Conservation (phyloP, 2,329 filamentous ascomycete species). For the Sarocladiaceae sp. region DNA sequence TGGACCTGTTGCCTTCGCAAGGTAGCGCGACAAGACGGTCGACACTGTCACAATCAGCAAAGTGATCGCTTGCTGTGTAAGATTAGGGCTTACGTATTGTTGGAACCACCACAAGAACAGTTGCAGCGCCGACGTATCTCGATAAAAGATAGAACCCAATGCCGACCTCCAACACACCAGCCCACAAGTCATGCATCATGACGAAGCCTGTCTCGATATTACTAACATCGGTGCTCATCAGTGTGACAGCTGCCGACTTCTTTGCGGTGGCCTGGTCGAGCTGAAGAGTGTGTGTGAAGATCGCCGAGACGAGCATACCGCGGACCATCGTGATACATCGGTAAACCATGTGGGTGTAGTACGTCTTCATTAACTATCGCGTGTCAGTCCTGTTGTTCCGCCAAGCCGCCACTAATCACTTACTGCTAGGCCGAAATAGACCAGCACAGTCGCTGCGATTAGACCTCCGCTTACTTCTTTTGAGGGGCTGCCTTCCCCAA, state of each 20-base stretch:
- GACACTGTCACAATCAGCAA: slow-evolving; percentile 12
- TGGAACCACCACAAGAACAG: slow-evolving; percentile 23
- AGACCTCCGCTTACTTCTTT: slow-evolving; percentile 30
- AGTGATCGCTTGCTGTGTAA: no score
- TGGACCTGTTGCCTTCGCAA: slow-evolving; percentile 24
- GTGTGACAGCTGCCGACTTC: slow-evolving; percentile 34
- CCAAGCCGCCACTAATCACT: neutral
- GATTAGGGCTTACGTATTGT: slow-evolving; percentile 18
- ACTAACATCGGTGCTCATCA: slow-evolving; percentile 44
- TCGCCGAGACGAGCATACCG: slow-evolving; percentile 34
- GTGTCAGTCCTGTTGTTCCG: neutral
- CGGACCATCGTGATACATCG: slow-evolving; percentile 31
- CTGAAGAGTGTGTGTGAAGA: slow-evolving; percentile 44
- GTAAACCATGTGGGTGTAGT: slow-evolving; percentile 29
- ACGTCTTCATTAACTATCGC: slow-evolving; percentile 19
- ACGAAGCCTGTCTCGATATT: slow-evolving; percentile 21
- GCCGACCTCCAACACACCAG: slow-evolving; percentile 30
- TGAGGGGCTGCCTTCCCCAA: slow-evolving; percentile 20
- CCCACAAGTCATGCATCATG: slow-evolving; percentile 32
- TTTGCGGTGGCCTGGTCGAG: slow-evolving; percentile 25
- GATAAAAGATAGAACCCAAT: slow-evolving; percentile 31
- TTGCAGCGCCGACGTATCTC: slow-evolving; percentile 26
- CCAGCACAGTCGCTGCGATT: slow-evolving; percentile 33
- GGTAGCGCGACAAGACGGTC: slow-evolving; percentile 16
- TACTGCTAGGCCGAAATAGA: slow-evolving; percentile 37